These are phyloP conservation scores for Plenodomus biglobosus DNA, from an alignment of 2,329 filamentous ascomycete species.

Conservation along the genomic window DNA sequence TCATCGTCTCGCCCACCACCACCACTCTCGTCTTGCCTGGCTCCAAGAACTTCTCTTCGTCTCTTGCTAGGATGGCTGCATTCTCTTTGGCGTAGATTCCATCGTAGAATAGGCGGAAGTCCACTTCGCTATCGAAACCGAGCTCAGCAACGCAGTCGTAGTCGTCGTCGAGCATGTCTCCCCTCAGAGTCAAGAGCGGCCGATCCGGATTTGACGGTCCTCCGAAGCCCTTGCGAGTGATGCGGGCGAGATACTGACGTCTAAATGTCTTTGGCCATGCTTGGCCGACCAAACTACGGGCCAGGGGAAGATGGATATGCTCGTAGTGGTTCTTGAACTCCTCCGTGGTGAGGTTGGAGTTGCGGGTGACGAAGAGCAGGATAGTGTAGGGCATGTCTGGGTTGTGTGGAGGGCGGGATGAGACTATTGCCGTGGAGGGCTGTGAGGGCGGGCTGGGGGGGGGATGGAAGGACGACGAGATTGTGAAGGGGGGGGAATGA, in stretches of 20 bases:
- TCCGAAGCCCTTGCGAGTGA: conserved; percentile 29
- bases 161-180: conserved; percentile 25
- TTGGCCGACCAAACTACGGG: conserved; percentile 18
- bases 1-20: conserved; percentile 30
- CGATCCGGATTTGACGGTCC: conserved; percentile 26
- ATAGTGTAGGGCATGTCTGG: conserved; percentile 28
- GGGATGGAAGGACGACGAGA: neutral
- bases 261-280: conserved; percentile 25
- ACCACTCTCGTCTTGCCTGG: conserved; percentile 21
- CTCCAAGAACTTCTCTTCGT: conserved; percentile 31
- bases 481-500: no score
- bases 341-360: conserved; percentile 20
- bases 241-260: conserved; percentile 33
- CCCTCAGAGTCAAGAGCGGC: conserved; percentile 25
- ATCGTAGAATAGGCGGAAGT: conserved; percentile 31
- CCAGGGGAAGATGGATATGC: conserved; percentile 29
- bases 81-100: conserved; percentile 24
- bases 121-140: conserved; percentile 25
- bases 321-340: conserved; percentile 35
- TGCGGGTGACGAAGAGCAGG: conserved; percentile 31
- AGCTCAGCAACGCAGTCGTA: conserved; percentile 32
- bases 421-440: neutral
- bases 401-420: neutral
- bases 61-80: conserved; percentile 21
- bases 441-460: neutral